A percentile compares a stretch with the other conserved stretches of the same genome.
Conservation (phyloP, 1,284 basidiomycete species). For the Omphalotus olearius region DNA sequence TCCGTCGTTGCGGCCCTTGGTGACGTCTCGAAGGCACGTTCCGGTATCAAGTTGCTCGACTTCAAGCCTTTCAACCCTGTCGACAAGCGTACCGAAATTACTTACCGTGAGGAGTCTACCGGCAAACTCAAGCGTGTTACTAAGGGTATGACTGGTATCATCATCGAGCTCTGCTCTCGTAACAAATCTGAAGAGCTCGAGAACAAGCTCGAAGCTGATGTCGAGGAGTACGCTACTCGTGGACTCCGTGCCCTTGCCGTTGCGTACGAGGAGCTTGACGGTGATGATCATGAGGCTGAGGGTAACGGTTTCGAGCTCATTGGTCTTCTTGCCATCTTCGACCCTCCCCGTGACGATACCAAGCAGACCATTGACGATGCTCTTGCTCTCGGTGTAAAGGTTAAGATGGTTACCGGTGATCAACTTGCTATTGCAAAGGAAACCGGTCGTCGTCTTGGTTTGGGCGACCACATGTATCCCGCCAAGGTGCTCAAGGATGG, state of each 20-base stretch:
- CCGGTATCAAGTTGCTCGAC: conserved; percentile 92
- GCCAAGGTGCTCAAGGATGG: conserved; percentile 94
- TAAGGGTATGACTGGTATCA: conserved; percentile 98
- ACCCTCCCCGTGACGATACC: conserved; percentile 96
- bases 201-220: conserved; percentile 89
- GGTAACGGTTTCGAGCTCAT: conserved; percentile 97
- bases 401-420: conserved; percentile 99
- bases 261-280: conserved; percentile 90
- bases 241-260: conserved; percentile 98
- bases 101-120: conserved; percentile 89
- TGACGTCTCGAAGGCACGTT: conserved; percentile 73
- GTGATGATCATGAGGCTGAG: conserved; percentile 75
- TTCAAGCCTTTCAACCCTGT: conserved; percentile 99
- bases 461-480: conserved; percentile 95
- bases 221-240: conserved; percentile 92
- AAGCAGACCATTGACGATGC: conserved; percentile 99
- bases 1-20: conserved; percentile 84
- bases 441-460: conserved; percentile 93
- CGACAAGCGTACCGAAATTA: conserved; percentile 98
- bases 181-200: conserved; percentile 94
- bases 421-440: conserved; percentile 99
- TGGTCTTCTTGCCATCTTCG: conserved; percentile 96
- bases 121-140: conserved; percentile 97
- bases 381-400: conserved; percentile 91
- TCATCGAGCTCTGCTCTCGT: conserved; percentile 93